These are phyloP conservation scores for Cutaneotrichosporon curvatum DNA, from an alignment of 1,284 basidiomycete species.

Conservation along the genomic window DNA sequence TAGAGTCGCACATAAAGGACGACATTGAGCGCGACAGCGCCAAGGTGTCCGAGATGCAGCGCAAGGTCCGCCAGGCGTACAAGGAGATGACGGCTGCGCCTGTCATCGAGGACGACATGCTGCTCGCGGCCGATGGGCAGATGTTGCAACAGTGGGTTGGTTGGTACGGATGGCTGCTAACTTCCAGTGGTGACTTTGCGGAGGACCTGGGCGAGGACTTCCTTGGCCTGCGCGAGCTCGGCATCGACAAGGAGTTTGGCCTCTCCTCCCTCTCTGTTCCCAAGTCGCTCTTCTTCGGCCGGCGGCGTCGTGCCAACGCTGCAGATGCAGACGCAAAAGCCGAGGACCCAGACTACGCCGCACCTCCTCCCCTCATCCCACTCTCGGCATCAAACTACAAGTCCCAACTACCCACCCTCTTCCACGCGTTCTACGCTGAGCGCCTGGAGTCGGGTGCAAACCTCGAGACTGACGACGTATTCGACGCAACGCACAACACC, in stretches of 20 bases:
- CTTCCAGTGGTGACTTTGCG: conserved; percentile 69
- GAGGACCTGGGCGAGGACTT: conserved; percentile 88
- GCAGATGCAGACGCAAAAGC: conserved; percentile 41
- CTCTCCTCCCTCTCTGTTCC: conserved; percentile 71
- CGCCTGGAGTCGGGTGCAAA: conserved; percentile 49
- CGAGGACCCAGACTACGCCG: conserved; percentile 68
- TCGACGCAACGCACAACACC: conserved; percentile 33
- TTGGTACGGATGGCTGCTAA: conserved; percentile 2
- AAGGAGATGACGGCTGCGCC: conserved; percentile 58
- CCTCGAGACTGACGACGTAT: conserved; percentile 31
- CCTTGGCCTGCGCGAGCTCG: conserved; percentile 78
- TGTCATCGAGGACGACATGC: conserved; percentile 56
- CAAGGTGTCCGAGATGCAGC: conserved; percentile 69
- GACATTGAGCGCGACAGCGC: conserved; percentile 77
- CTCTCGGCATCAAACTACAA: conserved; percentile 60
- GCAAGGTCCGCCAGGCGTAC: conserved; percentile 75
- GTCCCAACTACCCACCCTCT: conserved; percentile 68
- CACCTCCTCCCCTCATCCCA: conserved; percentile 69
- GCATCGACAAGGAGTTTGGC: conserved; percentile 83
- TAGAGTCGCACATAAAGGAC: conserved; percentile 81
- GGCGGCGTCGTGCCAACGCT: conserved; percentile 43
- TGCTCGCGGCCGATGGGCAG: conserved; percentile 73
- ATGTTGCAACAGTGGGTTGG: conserved; percentile 59
- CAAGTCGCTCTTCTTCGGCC: conserved; percentile 66
- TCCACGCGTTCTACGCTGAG: conserved; percentile 65